Evolutionary conservation across 1,284 basidiomycete genomes (phyloP), one percentile per base, ranked within the genome.

Genomic region (Malassezia restricta): DNA sequence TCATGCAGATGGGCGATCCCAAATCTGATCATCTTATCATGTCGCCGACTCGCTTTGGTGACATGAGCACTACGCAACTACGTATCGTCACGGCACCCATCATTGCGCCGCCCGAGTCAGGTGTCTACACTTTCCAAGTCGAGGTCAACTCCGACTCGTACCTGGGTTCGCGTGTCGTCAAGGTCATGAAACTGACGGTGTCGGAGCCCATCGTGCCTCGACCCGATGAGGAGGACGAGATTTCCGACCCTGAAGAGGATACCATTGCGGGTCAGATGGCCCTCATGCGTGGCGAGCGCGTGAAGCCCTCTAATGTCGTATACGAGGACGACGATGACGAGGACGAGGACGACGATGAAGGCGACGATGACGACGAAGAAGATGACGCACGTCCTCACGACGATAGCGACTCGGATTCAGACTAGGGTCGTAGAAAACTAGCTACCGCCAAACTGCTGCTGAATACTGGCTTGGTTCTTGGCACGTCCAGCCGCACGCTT

Each of bases 211-310:
- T 60, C 8, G 67, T 64, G 24, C 50, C 40, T 12, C 45, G 35
- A 9, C 47, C 39, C 8, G 59, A 43, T 9, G 51, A 62, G 11
- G 67, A 74, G 48, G 69, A 73, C 45, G 65, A 73, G n/a, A 73
- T 73, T 40, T 64, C 61, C 17, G 70, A 73, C 29, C 68, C 70
- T 0, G 70, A 73, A 32, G 70, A 73, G 49, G 70, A 72, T 40
- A 0, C 91, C 24, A 77, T 98, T 42, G 94, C 91, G 3, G 94
- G 94, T 3, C 94, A 99, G 78, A 95, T 98, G 90, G 91, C 92
- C 3, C 81, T 84, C 45, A 92, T 99, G 88, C 83, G 87, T 48
- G 94, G 94, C 5, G 86, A 84, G 12, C 74, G 81, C 35, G 90
- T 96, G 50, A 92, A 90, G 79, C 56, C 46, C 28, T 40, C 47